Evolutionary conservation across 768 basidiomycete genomes (phyloP), one percentile per base, ranked within the genome.

Genomic region (Trametes cinnabarina): DNA sequence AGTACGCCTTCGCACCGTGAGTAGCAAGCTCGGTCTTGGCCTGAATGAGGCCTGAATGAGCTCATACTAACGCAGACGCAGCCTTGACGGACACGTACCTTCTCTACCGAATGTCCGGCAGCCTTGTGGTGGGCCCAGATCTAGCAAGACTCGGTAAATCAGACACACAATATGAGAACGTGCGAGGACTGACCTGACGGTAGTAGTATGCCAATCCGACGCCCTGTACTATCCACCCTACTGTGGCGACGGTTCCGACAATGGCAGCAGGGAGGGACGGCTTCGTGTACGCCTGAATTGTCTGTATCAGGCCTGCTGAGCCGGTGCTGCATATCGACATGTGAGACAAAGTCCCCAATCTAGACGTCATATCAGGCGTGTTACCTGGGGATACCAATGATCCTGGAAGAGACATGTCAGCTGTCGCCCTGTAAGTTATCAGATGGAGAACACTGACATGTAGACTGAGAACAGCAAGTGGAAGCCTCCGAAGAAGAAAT

Each of bases 401-500:
- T 87, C 91, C 91, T 95, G 65, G 25, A 47, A 32, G 6, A 51
- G 44, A 68, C 8, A 11, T 59, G 65, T 63, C 62, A 68, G 43
- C 4, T 22, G 22, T 11, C 25, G 20, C 9, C 6, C 12, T 0
- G 15, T n/a, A 39, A 34, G 34, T 15, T 37, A 7, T 3, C 28
- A 15, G 4, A 15, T n/a, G 34, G 28, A 37, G 22, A 23, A 26
- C 66, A 60, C 86, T 77, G 69, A 91, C 93, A 92, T 92, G 77
- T 98, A 98, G 68, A 92, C 71, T 62, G 90, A 91, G 77, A 93
- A 98, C 40, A 92, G 79, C 61, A 98, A 81, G 75, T 99, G 94
- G 81, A 92, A 98, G 46, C 94, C 96, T 54, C 87, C 82, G 76
- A 99, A 99, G 75, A 98, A 84, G 80, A 98, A 96, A 79, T 93